Percentiles rank a stretch among this genome's conserved stretches.
phyloP scores from a whole-genome alignment of 768 basidiomycete genomes.

The Lepiota subincarnata region DNA sequence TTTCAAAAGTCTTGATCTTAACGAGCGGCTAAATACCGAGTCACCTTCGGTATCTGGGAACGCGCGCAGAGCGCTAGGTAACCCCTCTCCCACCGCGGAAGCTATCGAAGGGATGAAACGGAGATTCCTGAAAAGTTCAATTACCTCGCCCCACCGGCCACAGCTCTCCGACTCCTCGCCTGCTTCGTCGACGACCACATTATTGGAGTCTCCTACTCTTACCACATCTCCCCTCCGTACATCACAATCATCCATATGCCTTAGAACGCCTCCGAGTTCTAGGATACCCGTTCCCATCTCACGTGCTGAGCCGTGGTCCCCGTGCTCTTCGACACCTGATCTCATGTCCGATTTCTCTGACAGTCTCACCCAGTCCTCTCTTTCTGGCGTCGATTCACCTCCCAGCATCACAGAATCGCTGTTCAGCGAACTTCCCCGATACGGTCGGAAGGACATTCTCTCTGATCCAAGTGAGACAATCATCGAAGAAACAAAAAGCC shows the following conservation, averaged over 20 bases:
- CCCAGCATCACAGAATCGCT: conserved; percentile 24
- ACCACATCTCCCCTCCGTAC: conserved; percentile 13
- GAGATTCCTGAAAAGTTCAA: conserved; percentile 38
- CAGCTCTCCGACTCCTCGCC: conserved; percentile 29
- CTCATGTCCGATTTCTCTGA: conserved; percentile 61
- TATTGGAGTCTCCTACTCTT: conserved; percentile 12
- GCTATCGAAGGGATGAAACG: conserved; percentile 64
- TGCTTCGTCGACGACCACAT: conserved; percentile 15
- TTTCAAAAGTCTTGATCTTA: conserved; percentile 13
- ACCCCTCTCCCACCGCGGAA: conserved; percentile 38
- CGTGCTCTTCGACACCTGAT: conserved; percentile 41
- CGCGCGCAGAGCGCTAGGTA: conserved; percentile 23
- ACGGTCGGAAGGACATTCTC: conserved; percentile 23
- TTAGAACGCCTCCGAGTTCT: conserved; percentile 9
- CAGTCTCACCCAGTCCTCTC: conserved; percentile 46
- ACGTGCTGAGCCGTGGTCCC: conserved; percentile 1
- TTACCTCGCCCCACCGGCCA: too few species aligned
- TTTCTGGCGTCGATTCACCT: conserved; percentile 52
- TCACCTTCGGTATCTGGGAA: conserved; percentile 20
- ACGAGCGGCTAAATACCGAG: not conserved
- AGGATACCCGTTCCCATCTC: conserved; percentile 8
- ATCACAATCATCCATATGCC: conserved; percentile 20
- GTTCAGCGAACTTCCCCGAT: conserved; percentile 17
- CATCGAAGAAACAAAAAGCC: conserved; percentile 26
- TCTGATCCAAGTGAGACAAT: conserved; percentile 24